Conservation (phyloP, 345 rosid genomes). For the Acer campestre region DNA sequence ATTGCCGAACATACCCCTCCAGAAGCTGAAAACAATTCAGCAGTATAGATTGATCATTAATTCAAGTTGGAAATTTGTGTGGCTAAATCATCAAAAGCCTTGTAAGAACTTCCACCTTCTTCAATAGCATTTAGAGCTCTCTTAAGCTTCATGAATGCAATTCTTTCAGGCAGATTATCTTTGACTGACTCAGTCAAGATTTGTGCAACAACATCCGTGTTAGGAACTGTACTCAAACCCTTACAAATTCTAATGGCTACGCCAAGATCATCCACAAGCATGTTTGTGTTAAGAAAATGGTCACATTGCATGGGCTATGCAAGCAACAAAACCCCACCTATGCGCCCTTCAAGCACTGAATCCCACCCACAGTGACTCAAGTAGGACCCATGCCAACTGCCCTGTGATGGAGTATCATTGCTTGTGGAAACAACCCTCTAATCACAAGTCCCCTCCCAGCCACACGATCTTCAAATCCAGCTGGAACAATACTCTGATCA, state of each 20-base stretch:
- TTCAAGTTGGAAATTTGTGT: neutral
- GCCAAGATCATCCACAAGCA: slow-evolving; percentile 16
- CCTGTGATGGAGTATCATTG: slow-evolving; percentile 14
- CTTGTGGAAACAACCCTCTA: slow-evolving; percentile 30
- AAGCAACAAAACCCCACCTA: slow-evolving; percentile 13
- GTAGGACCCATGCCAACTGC: slow-evolving; percentile 18
- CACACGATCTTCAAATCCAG: slow-evolving; percentile 19
- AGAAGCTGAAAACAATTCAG: too few relatives aligned
- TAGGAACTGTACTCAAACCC: slow-evolving; percentile 3
- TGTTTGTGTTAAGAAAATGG: neutral
- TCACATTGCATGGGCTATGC: slow-evolving; percentile 27
- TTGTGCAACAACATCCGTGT: neutral
- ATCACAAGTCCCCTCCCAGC: slow-evolving; percentile 20
- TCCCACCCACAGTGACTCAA: slow-evolving; percentile 25
- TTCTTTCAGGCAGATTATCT: neutral
- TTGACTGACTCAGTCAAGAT: neutral
- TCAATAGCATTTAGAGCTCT: slow-evolving; percentile 12
- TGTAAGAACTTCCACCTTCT: slow-evolving; percentile 18
- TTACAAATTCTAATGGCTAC: slow-evolving; percentile 8
- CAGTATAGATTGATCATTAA: neutral
- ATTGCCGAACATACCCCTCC: too few relatives aligned
- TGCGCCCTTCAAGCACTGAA: slow-evolving; percentile 22
- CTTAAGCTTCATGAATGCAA: neutral
- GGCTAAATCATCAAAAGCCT: slow-evolving; percentile 14
- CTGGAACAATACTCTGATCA: slow-evolving; percentile 5